Evolutionary conservation across 1,284 basidiomycete species (phyloP), one percentile per base, ranked within the genome.

Genomic region (Jaminaea rosea): DNA sequence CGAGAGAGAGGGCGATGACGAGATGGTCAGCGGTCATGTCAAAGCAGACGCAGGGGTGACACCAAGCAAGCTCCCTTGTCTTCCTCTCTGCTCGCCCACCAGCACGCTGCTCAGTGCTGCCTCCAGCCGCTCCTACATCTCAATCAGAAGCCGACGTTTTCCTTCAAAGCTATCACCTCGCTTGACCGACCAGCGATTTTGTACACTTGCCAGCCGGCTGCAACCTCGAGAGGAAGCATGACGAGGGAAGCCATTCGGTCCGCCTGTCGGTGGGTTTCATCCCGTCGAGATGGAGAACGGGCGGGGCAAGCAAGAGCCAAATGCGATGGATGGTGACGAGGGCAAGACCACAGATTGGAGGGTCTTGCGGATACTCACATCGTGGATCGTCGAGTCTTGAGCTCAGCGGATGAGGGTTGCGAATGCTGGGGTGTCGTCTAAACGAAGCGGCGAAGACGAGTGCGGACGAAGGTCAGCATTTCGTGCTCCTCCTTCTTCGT

Each of bases 261-360:
- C 49, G 49, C 49, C 49, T 51, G 49, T 51, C 49, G 49, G 42
- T 44, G 19, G 17, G 27, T 49, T 49, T 51, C 49, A 51, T 51
- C 49, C 13, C 26, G 26, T n/a, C 28, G 19, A 47, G 34, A 21
- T 21, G 9, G 34, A 15, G n/a, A 6, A n/a, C n/a, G 34, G 34
- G n/a, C 34, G n/a, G 34, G n/a, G n/a, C 34, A 36, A 4, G 34
- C n/a, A 23, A 23, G 17, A 42, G 19, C 24, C 39, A 42, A n/a
- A n/a, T 42, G 39, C 13, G 39, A n/a, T n/a, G n/a, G n/a, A n/a
- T n/a, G n/a, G n/a, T n/a, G 13, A 23, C 19, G 24, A 21, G 39
- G 17, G 24, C 39, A 15, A 36, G 34, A 36, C n/a, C 4, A 15
- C n/a, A 36, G n/a, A 21, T 15, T 36, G 34, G 21, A 36, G 21